phyloP scores from a whole-genome alignment of 2,329 filamentous ascomycete genomes.

The Xylariales sp. region DNA sequence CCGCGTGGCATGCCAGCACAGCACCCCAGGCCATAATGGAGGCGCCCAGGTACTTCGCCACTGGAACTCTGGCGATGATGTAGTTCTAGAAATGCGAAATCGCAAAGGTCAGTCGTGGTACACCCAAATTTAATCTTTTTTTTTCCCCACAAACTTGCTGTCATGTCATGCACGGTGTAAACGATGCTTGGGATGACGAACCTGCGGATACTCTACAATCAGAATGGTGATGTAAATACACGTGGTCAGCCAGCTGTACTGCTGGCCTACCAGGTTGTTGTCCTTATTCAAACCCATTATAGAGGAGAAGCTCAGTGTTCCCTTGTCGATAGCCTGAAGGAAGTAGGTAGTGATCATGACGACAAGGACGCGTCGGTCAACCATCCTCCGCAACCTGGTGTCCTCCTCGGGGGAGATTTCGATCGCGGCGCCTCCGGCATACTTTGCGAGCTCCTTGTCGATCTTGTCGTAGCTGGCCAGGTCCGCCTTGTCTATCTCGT shows the following conservation, averaged over 20 bases:
- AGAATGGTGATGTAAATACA: conserved; percentile 72
- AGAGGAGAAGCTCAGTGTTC: conserved; percentile 59
- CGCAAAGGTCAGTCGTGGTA: too few relatives aligned
- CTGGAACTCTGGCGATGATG: conserved; percentile 58
- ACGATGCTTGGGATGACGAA: too few relatives aligned
- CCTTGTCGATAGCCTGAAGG: conserved; percentile 65
- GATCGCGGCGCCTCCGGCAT: conserved; percentile 52
- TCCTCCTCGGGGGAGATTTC: conserved; percentile 57
- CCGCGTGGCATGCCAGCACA: conserved; percentile 56
- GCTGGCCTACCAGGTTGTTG: conserved; percentile 37
- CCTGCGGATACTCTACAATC: conserved; percentile 66
- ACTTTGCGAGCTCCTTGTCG: conserved; percentile 68
- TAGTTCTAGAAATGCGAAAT: too few relatives aligned
- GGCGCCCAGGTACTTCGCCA: conserved; percentile 62
- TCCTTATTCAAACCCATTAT: conserved; percentile 59
- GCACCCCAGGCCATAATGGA: conserved; percentile 63
- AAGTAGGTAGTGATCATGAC: conserved; percentile 75
- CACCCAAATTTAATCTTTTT: too few relatives aligned
- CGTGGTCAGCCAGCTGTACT: conserved; percentile 70
- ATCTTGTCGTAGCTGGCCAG: conserved; percentile 47
- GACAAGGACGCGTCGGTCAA: conserved; percentile 62
- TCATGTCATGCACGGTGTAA: too few relatives aligned
- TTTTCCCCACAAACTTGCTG: too few relatives aligned
- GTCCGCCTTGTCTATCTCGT: conserved; percentile 39
- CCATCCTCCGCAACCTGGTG: conserved; percentile 56